Percentiles rank a stretch among this genome's conserved stretches.
Evolutionary conservation across 306 rosid species (phyloP).

Genomic region (Amphicarpaea edgeworthii): DNA sequence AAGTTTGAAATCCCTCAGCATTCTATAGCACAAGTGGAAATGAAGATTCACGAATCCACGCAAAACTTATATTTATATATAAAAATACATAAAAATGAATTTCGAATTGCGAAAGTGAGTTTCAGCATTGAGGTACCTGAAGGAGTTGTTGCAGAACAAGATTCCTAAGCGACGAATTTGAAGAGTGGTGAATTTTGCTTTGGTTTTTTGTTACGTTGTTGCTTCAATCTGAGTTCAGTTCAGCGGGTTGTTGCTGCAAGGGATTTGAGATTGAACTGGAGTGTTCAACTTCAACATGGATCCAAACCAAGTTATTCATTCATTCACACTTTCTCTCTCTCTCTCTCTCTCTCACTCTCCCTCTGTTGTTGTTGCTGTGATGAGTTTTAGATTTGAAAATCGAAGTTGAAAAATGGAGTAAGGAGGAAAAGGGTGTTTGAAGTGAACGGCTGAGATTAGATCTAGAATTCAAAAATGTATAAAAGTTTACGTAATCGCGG

Average conservation of each 20-base stretch:
- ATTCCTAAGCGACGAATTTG: constrained; percentile 52
- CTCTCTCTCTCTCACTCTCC: constrained; percentile 8
- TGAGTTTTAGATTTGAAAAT: constrained; percentile 40
- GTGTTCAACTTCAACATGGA: constrained; percentile 44
- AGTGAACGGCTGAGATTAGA: constrained; percentile 73
- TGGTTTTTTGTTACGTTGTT: background rate
- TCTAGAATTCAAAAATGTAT: constrained; percentile 49
- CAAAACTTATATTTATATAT: no score
- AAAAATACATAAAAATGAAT: background rate
- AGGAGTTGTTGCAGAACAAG: constrained; percentile 68
- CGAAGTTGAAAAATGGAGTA: constrained; percentile 20
- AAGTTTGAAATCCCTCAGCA: constrained; percentile 82
- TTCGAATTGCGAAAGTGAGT: background rate
- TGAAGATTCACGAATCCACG: background rate
- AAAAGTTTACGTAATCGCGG: constrained; percentile 60
- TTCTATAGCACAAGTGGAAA: constrained; percentile 49
- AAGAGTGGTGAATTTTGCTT: constrained; percentile 51
- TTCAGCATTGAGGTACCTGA: constrained; percentile 58
- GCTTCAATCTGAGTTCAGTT: constrained; percentile 39
- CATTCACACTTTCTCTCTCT: background rate
- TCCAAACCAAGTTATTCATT: constrained; percentile 1
- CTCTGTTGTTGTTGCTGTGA: background rate
- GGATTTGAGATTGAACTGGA: constrained; percentile 50
- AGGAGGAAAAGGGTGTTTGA: constrained; percentile 38
- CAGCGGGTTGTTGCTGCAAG: background rate